Evolutionary conservation across 1,284 basidiomycete genomes (phyloP).

Genomic region (Cutaneotrichosporon cyanovorans): DNA sequence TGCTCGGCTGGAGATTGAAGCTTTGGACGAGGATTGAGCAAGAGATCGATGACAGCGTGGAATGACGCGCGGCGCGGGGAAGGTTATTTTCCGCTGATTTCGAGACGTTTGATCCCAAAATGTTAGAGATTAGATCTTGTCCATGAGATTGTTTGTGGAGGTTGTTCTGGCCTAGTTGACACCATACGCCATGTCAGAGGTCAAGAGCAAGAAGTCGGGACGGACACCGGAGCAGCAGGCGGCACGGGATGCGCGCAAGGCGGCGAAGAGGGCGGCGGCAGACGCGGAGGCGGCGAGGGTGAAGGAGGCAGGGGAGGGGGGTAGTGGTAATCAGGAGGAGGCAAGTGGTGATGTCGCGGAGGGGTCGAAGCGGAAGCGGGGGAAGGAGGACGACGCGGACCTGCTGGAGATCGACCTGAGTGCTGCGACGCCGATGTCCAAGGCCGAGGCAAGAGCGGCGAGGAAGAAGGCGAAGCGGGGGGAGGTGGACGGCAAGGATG

Average conservation of each 20-base stretch:
- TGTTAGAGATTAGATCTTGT: slow-evolving; percentile 8
- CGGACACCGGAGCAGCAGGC: slow-evolving; percentile 39
- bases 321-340: slow-evolving; percentile 2
- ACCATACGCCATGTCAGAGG: slow-evolving; percentile 19
- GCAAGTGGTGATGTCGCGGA: slow-evolving; percentile 7
- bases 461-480: slow-evolving; percentile 36
- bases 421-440: slow-evolving; percentile 42
- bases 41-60: background rate
- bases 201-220: slow-evolving; percentile 51
- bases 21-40: background rate
- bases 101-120: slow-evolving; percentile 8
- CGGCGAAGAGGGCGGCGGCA: slow-evolving; percentile 21
- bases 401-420: slow-evolving; percentile 43
- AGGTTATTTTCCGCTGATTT: background rate
- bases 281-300: slow-evolving; percentile 3
- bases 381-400: slow-evolving; percentile 17
- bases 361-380: slow-evolving; percentile 19
- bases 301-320: background rate
- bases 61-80: background rate
- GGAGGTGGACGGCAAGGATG: slow-evolving; percentile 15
- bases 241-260: slow-evolving; percentile 36
- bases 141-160: slow-evolving; percentile 7
- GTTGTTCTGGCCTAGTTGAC: too few species aligned
- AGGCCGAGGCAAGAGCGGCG: slow-evolving; percentile 42
- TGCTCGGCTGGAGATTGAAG: background rate